Evolutionary conservation across 371 early-diverging fungal species (phyloP), one percentile per base, ranked within the genome.

Genomic region (Blakeslea trispora): DNA sequence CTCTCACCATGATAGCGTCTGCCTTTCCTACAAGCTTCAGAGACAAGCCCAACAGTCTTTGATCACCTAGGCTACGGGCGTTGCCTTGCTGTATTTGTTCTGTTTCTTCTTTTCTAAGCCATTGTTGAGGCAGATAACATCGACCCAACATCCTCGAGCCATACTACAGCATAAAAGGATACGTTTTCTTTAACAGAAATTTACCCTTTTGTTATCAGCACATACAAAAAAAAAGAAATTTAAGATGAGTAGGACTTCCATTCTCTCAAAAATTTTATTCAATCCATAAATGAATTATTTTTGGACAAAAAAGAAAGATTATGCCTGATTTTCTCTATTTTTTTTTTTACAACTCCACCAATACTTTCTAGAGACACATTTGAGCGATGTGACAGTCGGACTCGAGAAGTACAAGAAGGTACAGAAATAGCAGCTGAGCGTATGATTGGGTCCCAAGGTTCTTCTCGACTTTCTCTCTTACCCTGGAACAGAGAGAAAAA

Each of bases 81-180:
- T 48, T n/a, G 2, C 73, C 72, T 13, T 24, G 22, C 17, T 46
- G 17, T 15, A 73, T 50, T 4, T 54, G 14, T 9, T 51, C 40
- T 0, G 40, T 9, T 44, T 75, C 72, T 13, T 50, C 10, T 3
- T 50, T n/a, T 2, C 55, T 52, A 14, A 81, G 45, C 71, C 74
- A 75, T 1, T 51, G 55, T 3, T 22, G 49, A 4, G 85, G 85
- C 8, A 83, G 43, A 50, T 87, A 87, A 43, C 71, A 68, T 6
- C 87, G 64, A 8, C 75, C 71, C 5, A 83, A n/a, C 10, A 40
- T 40, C 17, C 40, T 17, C 40, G n/a, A n/a, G n/a, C n/a, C n/a
- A n/a, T n/a, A n/a, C n/a, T n/a, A n/a, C n/a, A n/a, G n/a, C n/a
- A n/a, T n/a, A n/a, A n/a, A n/a, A n/a, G n/a, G n/a, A n/a, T n/a